Evolutionary conservation across 805 yeast genomes (phyloP).

Genomic region (Lipomyces anomalus): DNA sequence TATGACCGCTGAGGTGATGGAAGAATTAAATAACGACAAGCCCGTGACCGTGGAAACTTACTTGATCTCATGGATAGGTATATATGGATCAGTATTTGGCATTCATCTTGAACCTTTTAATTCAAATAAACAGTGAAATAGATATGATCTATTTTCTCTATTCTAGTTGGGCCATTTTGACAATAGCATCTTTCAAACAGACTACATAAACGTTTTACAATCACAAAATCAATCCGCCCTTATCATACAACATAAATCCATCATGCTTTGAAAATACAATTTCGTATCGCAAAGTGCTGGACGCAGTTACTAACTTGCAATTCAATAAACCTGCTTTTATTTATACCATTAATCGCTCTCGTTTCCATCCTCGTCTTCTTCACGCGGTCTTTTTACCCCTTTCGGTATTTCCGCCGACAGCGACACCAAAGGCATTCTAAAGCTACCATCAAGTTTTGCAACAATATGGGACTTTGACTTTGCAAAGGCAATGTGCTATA

Average conservation of each 20-base stretch:
- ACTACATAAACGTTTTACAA: too few species aligned
- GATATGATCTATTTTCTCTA: too few species aligned
- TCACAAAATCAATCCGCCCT: too few species aligned
- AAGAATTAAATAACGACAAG: conserved; percentile 3
- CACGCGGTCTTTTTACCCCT: conserved; percentile 12
- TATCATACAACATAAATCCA: too few species aligned
- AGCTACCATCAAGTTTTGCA: conserved; percentile 31
- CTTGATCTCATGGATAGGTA: conserved; percentile 17
- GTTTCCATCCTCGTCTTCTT: conserved; percentile 9
- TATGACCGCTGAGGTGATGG: conserved; percentile 18
- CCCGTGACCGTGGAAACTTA: conserved; percentile 8
- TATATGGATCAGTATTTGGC: conserved; percentile 15
- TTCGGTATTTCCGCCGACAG: conserved; percentile 4
- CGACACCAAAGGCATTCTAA: conserved; percentile 21
- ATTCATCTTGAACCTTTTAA: conserved; percentile 6
- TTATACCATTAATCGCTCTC: too few species aligned
- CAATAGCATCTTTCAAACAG: too few species aligned
- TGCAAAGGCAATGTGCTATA: conserved; percentile 30
- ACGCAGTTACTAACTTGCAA: too few species aligned
- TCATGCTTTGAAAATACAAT: too few species aligned
- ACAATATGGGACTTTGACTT: conserved; percentile 29
- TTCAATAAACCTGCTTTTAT: too few species aligned
- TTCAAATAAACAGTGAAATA: too few species aligned
- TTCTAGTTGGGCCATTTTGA: too few species aligned
- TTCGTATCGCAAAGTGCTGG: too few species aligned